A percentile compares a stretch with the other conserved stretches of the same genome.
phyloP scores from a whole-genome alignment of 192 early-diverging fungal genomes.

The Coemansia sp. region DNA sequence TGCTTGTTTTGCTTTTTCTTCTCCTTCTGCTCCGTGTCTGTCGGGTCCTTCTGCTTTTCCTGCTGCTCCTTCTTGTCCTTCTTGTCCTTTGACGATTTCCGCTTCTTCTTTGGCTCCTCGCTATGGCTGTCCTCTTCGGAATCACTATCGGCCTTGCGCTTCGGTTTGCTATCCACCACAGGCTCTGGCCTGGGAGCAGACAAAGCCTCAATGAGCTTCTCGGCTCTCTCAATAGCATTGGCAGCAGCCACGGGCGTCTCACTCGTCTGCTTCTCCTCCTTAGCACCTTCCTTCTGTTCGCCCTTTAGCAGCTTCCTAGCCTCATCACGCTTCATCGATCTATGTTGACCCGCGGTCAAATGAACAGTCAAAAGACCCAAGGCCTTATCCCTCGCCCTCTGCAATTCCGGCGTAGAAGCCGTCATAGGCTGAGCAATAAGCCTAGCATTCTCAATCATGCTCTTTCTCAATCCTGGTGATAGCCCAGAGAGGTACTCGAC shows the following conservation, averaged over 20 bases:
- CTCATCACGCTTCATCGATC: neutral
- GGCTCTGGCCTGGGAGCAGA: neutral
- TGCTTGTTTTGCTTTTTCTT: neutral
- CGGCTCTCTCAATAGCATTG: neutral
- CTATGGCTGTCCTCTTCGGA: conserved; percentile 6
- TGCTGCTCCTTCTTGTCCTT: conserved; percentile 6
- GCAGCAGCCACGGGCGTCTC: neutral
- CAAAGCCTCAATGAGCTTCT: neutral
- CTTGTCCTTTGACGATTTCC: conserved; percentile 8
- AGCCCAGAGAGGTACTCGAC: conserved; percentile 17
- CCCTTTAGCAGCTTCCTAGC: neutral
- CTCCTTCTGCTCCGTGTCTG: conserved; percentile 15
- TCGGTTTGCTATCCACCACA: conserved; percentile 1
- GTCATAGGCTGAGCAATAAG: conserved; percentile 2
- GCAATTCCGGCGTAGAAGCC: neutral
- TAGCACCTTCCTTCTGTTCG: neutral
- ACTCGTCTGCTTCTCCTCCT: neutral
- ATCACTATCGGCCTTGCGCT: conserved; percentile 4
- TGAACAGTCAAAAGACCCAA: neutral
- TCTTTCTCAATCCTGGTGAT: conserved; percentile 6
- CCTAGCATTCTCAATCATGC: conserved; percentile 22
- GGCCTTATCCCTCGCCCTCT: neutral
- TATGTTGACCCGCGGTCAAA: neutral
- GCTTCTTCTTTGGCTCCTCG: conserved; percentile 10
- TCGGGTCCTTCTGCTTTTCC: conserved; percentile 6